A percentile compares a stretch with the other conserved stretches of the same genome.
Conservation (phyloP, 352 stramenopile genomes). For the Phytophthora capsici region DNA sequence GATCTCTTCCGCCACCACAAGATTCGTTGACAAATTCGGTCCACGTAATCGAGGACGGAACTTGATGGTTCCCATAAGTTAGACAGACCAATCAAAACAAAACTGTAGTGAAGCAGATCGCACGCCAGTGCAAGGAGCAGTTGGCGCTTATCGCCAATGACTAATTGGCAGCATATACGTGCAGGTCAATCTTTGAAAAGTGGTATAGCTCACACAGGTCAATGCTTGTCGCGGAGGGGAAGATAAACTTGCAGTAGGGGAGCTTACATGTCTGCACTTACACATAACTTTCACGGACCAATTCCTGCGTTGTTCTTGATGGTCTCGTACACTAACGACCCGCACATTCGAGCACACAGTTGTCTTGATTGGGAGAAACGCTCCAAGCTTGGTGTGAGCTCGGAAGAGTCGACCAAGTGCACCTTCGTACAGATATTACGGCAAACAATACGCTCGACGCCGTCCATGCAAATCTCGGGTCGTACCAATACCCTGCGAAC, state of each 20-base stretch:
- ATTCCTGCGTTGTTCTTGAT: conserved; percentile 39
- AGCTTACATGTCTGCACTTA: not conserved
- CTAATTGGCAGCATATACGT: not conserved
- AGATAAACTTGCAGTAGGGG: not conserved
- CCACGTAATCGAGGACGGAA: conserved; percentile 16
- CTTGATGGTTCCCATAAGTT: conserved; percentile 15
- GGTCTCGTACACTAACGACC: conserved; percentile 54
- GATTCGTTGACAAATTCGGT: conserved; percentile 19
- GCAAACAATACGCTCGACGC: conserved; percentile 60
- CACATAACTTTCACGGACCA: too few species aligned
- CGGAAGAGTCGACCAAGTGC: conserved; percentile 24
- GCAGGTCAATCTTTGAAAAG: not conserved
- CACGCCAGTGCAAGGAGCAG: conserved; percentile 2
- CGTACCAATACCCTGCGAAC: conserved; percentile 40
- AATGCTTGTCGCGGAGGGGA: conserved; percentile 4
- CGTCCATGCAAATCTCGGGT: conserved; percentile 50
- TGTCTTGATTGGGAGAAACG: conserved; percentile 46
- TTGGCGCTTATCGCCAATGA: not conserved
- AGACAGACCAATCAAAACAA: conserved; percentile 5
- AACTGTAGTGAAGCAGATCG: not conserved
- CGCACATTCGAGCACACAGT: conserved; percentile 42
- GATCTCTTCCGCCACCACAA: not conserved
- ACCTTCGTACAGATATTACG: conserved; percentile 69
- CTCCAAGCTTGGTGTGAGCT: conserved; percentile 30
- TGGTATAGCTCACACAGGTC: too few species aligned